Percentiles rank a stretch among this genome's conserved stretches.
Evolutionary conservation across 805 yeast species (phyloP).

Genomic region (Scheffersomyces amazonensis): DNA sequence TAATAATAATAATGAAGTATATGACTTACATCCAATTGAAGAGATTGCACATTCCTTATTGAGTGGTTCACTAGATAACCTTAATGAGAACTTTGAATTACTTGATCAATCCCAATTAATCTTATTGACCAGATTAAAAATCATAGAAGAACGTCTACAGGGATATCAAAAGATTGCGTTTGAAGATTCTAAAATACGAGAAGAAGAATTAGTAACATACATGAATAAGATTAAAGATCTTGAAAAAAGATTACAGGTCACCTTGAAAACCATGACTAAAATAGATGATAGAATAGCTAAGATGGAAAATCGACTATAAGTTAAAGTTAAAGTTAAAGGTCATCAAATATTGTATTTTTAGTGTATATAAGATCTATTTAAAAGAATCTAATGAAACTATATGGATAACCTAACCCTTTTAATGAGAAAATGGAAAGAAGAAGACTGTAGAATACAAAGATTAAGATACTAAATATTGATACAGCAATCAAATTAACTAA

Average conservation of each 20-base stretch:
- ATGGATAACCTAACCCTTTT: conserved; percentile 80
- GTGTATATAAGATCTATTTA: too few species aligned
- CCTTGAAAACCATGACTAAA: conserved; percentile 25
- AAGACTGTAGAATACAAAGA: conserved; percentile 61
- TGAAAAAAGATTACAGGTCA: conserved; percentile 26
- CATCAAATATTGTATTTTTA: conserved; percentile 2
- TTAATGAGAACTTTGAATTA: conserved; percentile 49
- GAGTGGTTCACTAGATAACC: conserved; percentile 51
- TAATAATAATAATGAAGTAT: too few species aligned
- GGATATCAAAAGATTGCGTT: conserved; percentile 18
- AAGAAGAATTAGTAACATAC: conserved; percentile 16
- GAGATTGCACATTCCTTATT: conserved; percentile 54
- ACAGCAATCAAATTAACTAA: conserved; percentile 50
- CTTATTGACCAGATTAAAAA: conserved; percentile 45
- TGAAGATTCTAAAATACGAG: conserved; percentile 12
- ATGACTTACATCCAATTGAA: conserved; percentile 56
- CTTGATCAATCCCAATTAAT: conserved; percentile 58
- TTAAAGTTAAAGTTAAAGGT: background rate
- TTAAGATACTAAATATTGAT: conserved; percentile 35
- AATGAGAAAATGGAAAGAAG: conserved; percentile 62
- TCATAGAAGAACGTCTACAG: conserved; percentile 34
- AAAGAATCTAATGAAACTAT: conserved; percentile 35
- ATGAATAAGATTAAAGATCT: conserved; percentile 23
- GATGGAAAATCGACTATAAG: conserved; percentile 10
- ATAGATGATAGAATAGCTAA: conserved; percentile 35